Base-by-base conservation (phyloP, 192 early-diverging fungal genomes). In the Podila horticola region DNA sequence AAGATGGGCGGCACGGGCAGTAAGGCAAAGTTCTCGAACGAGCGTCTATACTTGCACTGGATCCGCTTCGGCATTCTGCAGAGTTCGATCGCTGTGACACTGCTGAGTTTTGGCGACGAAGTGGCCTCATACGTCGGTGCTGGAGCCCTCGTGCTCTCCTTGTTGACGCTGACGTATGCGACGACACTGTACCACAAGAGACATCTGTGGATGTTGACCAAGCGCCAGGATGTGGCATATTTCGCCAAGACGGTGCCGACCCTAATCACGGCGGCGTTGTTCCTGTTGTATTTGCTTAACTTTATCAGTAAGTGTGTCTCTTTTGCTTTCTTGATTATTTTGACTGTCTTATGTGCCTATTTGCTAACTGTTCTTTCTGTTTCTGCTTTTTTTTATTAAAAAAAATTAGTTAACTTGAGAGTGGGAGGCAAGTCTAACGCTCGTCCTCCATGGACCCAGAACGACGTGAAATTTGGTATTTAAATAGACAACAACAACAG, bases 1-100 rank as follows among this genome's bases (percentile, higher is more conserved):
- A 41, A 71, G 64, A 67, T 77, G 19, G 58, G 29, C 13, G 33
- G 58, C 3, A 55, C 65, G 26, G 75, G 75, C 31, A 36, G 34
- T 17, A 2, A 31, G 22, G 58, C 75, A 0, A 64, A 66, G 31
- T 77, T 77, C 64, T 71, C 55, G 15, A 77, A 77, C 33, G 75
- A 77, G 51, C 67, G 75, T 41, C 62, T 77, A 34, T 77, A 77
- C 34, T 30, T 77, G 64, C 75, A 77, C 45, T 77, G 75, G 75
- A 70, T 77, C 48, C 63, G 68, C 4, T 67, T 77, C n/a, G 75
- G 75, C 8, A 62, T 77, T 10, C 24, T 77, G 6, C 68, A 77
- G 58, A 58, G 33, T 24, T 13, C 34, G 11, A 77, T 77, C 60
- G 67, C 68, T 0, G 68, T 77, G 31, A 60, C 52, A 49, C 34